Evolutionary conservation across 148 eudicot species (phyloP).

Genomic region (Camellia lanceoleosa): DNA sequence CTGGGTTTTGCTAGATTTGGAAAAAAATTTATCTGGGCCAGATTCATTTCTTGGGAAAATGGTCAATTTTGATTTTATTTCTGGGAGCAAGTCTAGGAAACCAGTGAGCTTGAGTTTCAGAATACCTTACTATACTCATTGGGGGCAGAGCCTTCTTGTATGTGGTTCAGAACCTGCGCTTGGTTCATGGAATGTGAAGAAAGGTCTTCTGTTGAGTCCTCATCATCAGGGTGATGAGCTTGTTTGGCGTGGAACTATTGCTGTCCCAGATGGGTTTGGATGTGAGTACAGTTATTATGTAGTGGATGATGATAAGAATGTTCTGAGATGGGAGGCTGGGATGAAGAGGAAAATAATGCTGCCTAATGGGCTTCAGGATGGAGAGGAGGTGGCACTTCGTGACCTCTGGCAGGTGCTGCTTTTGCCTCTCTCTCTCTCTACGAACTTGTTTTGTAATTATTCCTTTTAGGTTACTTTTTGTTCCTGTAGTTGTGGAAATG

Average conservation of each 20-base stretch:
- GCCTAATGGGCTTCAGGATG: constrained; percentile 59
- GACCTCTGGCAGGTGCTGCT: constrained; percentile 90
- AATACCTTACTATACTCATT: constrained; percentile 81
- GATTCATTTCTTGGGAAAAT: constrained; percentile 29
- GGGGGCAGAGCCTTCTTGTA: constrained; percentile 87
- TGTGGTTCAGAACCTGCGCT: constrained; percentile 81
- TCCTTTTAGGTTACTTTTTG: neutral
- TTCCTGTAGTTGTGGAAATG: neutral
- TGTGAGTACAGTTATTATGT: constrained; percentile 85
- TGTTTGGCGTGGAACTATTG: constrained; percentile 72
- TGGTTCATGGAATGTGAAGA: constrained; percentile 87
- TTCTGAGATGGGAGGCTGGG: constrained; percentile 80
- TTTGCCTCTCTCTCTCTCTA: neutral
- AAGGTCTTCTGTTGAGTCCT: constrained; percentile 69
- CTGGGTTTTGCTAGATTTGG: constrained; percentile 28
- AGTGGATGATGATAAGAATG: constrained; percentile 77
- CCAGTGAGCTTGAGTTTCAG: constrained; percentile 63
- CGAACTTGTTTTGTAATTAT: neutral
- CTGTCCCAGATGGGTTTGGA: constrained; percentile 55
- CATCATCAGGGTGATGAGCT: constrained; percentile 68
- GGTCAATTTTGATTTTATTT: constrained; percentile 57
- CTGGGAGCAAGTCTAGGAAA: constrained; percentile 37
- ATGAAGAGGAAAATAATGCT: constrained; percentile 59
- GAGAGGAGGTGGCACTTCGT: constrained; percentile 70
- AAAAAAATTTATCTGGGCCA: neutral